Percentiles rank a stretch among this genome's conserved stretches.
Evolutionary conservation across 306 rosid species (phyloP).

Genomic region (Mimosa bimucronata): DNA sequence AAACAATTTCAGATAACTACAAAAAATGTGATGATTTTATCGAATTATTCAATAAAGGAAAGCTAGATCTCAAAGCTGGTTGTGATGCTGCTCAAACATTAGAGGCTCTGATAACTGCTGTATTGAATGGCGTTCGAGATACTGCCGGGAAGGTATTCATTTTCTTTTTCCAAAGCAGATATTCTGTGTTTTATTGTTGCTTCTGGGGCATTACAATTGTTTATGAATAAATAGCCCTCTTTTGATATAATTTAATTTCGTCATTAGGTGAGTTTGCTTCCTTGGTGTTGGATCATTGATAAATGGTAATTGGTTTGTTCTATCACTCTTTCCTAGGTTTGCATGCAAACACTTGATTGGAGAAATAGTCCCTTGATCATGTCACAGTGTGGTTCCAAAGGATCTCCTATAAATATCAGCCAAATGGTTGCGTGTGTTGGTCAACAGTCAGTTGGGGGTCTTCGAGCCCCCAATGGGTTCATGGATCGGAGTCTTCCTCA

Average conservation of each 20-base stretch:
- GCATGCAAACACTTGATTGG: slow-evolving; percentile 88
- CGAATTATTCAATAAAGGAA: slow-evolving; percentile 64
- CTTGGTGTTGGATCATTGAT: slow-evolving; percentile 25
- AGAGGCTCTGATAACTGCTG: slow-evolving; percentile 64
- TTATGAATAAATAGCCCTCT: neutral
- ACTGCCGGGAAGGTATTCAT: slow-evolving; percentile 66
- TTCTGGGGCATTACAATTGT: neutral
- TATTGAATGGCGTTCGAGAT: slow-evolving; percentile 67
- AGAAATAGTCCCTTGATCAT: slow-evolving; percentile 97
- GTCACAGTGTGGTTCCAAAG: slow-evolving; percentile 99
- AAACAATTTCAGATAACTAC: slow-evolving; percentile 61
- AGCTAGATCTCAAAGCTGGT: slow-evolving; percentile 73
- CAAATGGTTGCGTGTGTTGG: slow-evolving; percentile 99
- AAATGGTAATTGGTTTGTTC: slow-evolving; percentile 18
- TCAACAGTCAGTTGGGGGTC: slow-evolving; percentile 92
- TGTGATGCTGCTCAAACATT: slow-evolving; percentile 94
- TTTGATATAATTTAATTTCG: neutral
- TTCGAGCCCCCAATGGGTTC: slow-evolving; percentile 93
- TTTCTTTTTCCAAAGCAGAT: slow-evolving; percentile 24
- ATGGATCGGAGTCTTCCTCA: slow-evolving; percentile 98
- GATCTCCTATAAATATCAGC: slow-evolving; percentile 87
- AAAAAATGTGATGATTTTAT: slow-evolving; percentile 61
- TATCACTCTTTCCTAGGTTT: slow-evolving; percentile 54
- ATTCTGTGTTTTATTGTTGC: neutral
- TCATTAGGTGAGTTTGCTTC: slow-evolving; percentile 14